Evolutionary conservation across 1,284 basidiomycete species (phyloP).

Genomic region (Leccinum insolens): DNA sequence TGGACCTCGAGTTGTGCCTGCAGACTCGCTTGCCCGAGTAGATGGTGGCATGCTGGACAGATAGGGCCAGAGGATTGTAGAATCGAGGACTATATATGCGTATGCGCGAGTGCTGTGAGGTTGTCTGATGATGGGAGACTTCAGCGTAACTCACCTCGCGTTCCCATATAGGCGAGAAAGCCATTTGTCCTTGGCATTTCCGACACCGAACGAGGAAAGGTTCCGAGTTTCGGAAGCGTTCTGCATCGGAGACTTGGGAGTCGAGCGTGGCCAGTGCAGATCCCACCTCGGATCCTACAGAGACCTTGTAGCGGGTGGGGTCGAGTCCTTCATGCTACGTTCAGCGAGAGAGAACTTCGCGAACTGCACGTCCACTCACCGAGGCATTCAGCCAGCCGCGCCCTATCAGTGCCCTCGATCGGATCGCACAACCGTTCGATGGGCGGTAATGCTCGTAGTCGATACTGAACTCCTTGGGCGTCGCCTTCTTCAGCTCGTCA

Average conservation of each 20-base stretch:
- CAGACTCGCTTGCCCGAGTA: slow-evolving; percentile 63
- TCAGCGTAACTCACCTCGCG: slow-evolving; percentile 53
- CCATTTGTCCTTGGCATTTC: slow-evolving; percentile 63
- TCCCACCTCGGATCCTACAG: slow-evolving; percentile 59
- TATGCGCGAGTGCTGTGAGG: not conserved
- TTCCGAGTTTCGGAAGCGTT: slow-evolving; percentile 80
- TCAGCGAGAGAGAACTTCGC: slow-evolving; percentile 7
- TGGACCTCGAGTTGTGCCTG: slow-evolving; percentile 86
- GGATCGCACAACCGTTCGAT: slow-evolving; percentile 95
- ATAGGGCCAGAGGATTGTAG: slow-evolving; percentile 49
- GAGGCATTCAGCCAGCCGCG: slow-evolving; percentile 92
- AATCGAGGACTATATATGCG: slow-evolving; percentile 45
- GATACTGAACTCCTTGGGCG: slow-evolving; percentile 63
- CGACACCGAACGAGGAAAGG: slow-evolving; percentile 78
- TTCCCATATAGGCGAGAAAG: slow-evolving; percentile 70
- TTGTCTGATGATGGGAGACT: not conserved
- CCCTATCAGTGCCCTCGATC: slow-evolving; percentile 94
- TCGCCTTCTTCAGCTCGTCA: slow-evolving; percentile 83
- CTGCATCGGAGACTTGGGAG: slow-evolving; percentile 87
- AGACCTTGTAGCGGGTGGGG: slow-evolving; percentile 71
- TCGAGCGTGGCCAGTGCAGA: slow-evolving; percentile 79
- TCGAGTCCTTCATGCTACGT: slow-evolving; percentile 70
- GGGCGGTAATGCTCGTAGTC: slow-evolving; percentile 93
- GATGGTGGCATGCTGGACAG: slow-evolving; percentile 66
- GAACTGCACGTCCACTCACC: slow-evolving; percentile 50